These are phyloP conservation scores for Candida koratica DNA, from an alignment of 805 yeast genomes.

Conservation along the genomic window DNA sequence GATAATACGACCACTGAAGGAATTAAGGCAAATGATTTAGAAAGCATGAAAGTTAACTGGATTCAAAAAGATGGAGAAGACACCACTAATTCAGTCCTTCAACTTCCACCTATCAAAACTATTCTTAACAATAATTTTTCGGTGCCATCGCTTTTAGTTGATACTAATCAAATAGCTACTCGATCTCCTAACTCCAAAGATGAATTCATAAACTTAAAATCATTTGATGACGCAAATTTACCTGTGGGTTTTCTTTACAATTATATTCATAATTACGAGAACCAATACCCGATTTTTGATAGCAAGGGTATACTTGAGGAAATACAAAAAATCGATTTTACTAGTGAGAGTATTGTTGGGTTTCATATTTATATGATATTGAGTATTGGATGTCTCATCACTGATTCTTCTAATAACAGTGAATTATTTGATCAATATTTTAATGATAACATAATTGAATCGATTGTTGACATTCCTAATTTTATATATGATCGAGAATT, in stretches of 20 bases:
- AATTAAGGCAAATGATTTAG: slow-evolving; percentile 3
- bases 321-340: slow-evolving; percentile 27
- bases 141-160: slow-evolving; percentile 6
- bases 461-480: slow-evolving; percentile 32
- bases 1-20: neutral
- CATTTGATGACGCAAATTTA: slow-evolving; percentile 25
- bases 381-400: slow-evolving; percentile 37
- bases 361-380: slow-evolving; percentile 36
- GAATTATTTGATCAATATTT: slow-evolving; percentile 26
- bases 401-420: slow-evolving; percentile 25
- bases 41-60: slow-evolving; percentile 9
- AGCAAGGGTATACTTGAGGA: slow-evolving; percentile 19
- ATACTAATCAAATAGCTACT: neutral
- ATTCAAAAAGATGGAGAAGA: slow-evolving; percentile 9
- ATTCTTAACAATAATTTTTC: slow-evolving; percentile 7
- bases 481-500: slow-evolving; percentile 23
- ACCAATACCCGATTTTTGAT: slow-evolving; percentile 34
- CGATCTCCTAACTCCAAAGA: slow-evolving; percentile 16
- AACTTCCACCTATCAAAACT: slow-evolving; percentile 6
- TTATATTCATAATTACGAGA: slow-evolving; percentile 36
- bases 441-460: slow-evolving; percentile 28
- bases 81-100: neutral
- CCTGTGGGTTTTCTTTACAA: slow-evolving; percentile 31
- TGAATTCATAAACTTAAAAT: slow-evolving; percentile 35
- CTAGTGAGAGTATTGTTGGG: slow-evolving; percentile 33